Evolutionary conservation across 2,329 filamentous ascomycete genomes (phyloP).

Genomic region (Penicillium sp.): DNA sequence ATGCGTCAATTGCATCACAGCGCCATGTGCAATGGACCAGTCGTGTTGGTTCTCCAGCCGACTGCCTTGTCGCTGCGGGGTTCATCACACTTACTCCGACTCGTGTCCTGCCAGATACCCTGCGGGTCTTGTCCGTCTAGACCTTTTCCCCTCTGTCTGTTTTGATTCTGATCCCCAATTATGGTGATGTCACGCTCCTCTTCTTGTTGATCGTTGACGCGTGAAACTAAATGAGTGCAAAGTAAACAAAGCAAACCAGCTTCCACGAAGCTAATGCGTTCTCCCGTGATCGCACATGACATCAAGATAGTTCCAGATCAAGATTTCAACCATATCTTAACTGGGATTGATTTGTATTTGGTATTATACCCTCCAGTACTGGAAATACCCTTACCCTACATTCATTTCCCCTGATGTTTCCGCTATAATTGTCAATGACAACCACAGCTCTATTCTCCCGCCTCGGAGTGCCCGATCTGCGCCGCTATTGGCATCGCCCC

Average conservation of each 20-base stretch:
- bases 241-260: slow-evolving; percentile 25
- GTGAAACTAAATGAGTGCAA: background rate
- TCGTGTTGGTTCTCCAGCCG: slow-evolving; percentile 16
- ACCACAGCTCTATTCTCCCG: slow-evolving; percentile 5
- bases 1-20: slow-evolving; percentile 24
- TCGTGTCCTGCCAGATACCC: slow-evolving; percentile 1
- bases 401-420: slow-evolving; percentile 2
- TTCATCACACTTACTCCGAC: slow-evolving; percentile 22
- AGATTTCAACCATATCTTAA: background rate
- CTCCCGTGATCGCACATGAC: slow-evolving; percentile 28
- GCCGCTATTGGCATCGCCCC: slow-evolving; percentile 25
- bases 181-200: slow-evolving; percentile 21
- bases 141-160: slow-evolving; percentile 3
- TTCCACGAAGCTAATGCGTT: slow-evolving; percentile 22
- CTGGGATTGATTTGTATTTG: background rate
- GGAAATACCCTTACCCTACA: slow-evolving; percentile 20
- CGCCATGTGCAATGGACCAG: slow-evolving; percentile 26
- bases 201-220: slow-evolving; percentile 2
- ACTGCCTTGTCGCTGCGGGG: slow-evolving; percentile 25
- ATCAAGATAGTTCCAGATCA: slow-evolving; percentile 11
- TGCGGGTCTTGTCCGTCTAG: slow-evolving; percentile 9
- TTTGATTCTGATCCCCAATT: background rate
- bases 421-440: slow-evolving; percentile 16
- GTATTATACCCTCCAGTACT: slow-evolving; percentile 11
- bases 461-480: slow-evolving; percentile 21